These are phyloP conservation scores for Prillingera fragicola DNA, from an alignment of 1,284 basidiomycete genomes.

Conservation along the genomic window DNA sequence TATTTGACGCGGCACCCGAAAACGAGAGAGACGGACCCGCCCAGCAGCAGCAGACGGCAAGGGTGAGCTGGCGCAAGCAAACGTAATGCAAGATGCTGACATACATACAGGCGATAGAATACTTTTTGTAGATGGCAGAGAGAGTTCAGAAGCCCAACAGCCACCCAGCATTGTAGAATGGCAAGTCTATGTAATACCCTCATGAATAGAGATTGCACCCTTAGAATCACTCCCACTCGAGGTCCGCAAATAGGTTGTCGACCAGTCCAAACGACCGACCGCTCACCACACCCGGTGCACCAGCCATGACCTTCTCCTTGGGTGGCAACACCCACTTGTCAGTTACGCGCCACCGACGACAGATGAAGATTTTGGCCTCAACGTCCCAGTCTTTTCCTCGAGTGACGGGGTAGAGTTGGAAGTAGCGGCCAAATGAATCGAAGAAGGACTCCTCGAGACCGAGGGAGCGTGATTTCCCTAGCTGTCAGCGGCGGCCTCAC, in stretches of 20 bases:
- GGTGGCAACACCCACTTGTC: slow-evolving; percentile 34
- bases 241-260: slow-evolving; percentile 34
- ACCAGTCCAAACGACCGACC: slow-evolving; percentile 34
- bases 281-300: slow-evolving; percentile 29
- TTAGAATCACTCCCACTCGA: slow-evolving; percentile 29
- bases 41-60: slow-evolving; percentile 39
- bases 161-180: slow-evolving; percentile 18
- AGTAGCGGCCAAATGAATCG: slow-evolving; percentile 37
- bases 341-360: slow-evolving; percentile 36
- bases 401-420: slow-evolving; percentile 33
- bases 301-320: slow-evolving; percentile 34
- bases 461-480: slow-evolving; percentile 43
- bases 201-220: neutral
- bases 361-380: slow-evolving; percentile 39
- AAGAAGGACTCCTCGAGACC: slow-evolving; percentile 46
- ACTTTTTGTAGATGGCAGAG: slow-evolving; percentile 38
- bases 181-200: slow-evolving; percentile 9
- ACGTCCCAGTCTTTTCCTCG: slow-evolving; percentile 17
- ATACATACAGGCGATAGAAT: slow-evolving; percentile 39
- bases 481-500: slow-evolving; percentile 1
- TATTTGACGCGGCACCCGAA: slow-evolving; percentile 94
- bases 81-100: slow-evolving; percentile 14
- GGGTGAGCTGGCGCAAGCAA: slow-evolving; percentile 17
- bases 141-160: neutral
- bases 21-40: slow-evolving; percentile 59